Evolutionary conservation across 1,284 basidiomycete species (phyloP), one percentile per base, ranked within the genome.

Genomic region (Grifola frondosa): DNA sequence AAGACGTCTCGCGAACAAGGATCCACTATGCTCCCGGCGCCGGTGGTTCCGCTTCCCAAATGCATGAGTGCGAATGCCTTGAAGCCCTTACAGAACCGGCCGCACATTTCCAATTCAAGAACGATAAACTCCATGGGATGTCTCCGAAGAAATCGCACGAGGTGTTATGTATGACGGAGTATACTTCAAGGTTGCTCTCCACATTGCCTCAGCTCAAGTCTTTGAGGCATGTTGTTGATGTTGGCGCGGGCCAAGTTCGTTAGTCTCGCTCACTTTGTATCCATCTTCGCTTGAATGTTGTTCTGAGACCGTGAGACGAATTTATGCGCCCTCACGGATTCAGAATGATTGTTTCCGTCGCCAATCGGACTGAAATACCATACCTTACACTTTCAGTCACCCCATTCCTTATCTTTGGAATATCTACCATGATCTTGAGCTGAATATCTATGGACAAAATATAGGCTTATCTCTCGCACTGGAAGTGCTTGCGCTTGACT

Each of bases 91-190:
- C 21, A 15, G 11, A 11, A 33, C 23, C 20, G n/a, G 17, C 33
- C 20, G 11, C 29, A 22, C 33, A 4, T 8, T 36, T 9, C 4
- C 20, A 10, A 35, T 21, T 17, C 3, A 22, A 12, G 3, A 4
- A 7, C 6, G n/a, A 19, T 19, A 13, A 20, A 13, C 34, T 58
- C 3, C 49, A 46, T 20, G 72, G 77, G 26, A 74, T 77, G 66
- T 78, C 77, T 4, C 74, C 76, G 17, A 80, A 80, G 54, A 80
- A 80, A 52, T 58, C 62, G 6, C 77, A 80, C 39, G 77, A 80
- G 56, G 74, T 80, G 23, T 44, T 59, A 1, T 66, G 67, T 34
- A 77, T 80, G 73, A 56, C 66, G 9, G 53, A 58, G 4, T 77
- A 67, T 54, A 58, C 75, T 5, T 34, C 48, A 10, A 47, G 49